A percentile compares a stretch with the other conserved stretches of the same genome.
Conservation (phyloP, 192 early-diverging fungal species). For the Linnemannia exigua region DNA sequence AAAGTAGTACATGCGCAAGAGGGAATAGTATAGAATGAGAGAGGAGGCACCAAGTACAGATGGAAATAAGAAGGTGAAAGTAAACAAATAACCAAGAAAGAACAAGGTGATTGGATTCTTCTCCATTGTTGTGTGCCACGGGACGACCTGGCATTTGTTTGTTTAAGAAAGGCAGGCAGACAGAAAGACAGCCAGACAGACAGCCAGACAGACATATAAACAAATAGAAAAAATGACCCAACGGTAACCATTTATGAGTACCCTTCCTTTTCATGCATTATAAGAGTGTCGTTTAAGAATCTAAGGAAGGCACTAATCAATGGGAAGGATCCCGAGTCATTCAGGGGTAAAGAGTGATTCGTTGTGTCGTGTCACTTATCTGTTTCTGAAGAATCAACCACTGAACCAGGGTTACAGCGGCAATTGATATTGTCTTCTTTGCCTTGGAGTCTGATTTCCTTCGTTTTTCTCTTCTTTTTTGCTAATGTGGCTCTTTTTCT, state of each 20-base stretch:
- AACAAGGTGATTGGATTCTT: not conserved
- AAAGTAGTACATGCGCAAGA: not conserved
- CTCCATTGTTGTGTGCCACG: not conserved
- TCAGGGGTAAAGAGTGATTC: not conserved
- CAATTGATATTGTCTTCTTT: too few species aligned
- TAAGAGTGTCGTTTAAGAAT: too few species aligned
- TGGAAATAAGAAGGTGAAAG: not conserved
- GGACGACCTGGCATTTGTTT: not conserved
- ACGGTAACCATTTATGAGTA: not conserved
- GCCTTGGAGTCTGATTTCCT: too few species aligned
- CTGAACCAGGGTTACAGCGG: not conserved
- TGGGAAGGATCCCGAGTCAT: too few species aligned
- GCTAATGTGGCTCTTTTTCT: too few species aligned
- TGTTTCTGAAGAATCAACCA: slow-evolving; percentile 3
- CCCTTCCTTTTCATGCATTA: not conserved
- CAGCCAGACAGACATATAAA: too few species aligned
- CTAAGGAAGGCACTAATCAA: too few species aligned
- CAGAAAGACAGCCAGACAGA: too few species aligned
- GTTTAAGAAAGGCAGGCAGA: not conserved
- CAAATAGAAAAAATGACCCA: too few species aligned
- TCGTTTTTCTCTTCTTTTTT: too few species aligned
- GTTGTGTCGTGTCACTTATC: not conserved
- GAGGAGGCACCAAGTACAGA: not conserved
- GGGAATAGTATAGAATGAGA: too few species aligned
- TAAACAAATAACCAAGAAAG: not conserved